Percentiles rank a stretch among this genome's conserved stretches.
These are phyloP conservation scores for Cyclotella sp. DNA, from an alignment of 108 stramenopile species.

Conservation along the genomic window DNA sequence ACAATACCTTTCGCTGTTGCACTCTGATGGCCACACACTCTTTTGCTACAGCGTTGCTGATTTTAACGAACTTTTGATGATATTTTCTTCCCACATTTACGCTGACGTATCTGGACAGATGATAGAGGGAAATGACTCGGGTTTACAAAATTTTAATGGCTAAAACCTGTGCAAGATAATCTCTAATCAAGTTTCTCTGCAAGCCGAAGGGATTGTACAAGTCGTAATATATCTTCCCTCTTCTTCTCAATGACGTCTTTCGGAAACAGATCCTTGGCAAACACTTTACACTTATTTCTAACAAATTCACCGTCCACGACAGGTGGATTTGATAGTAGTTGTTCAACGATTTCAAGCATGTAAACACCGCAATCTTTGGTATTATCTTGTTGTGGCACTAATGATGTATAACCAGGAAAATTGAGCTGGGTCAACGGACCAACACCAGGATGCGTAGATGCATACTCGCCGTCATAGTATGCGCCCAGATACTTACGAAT, in stretches of 20 bases:
- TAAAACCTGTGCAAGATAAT: not conserved
- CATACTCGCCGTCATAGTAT: slow-evolving; percentile 31
- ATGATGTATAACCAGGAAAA: slow-evolving; percentile 54
- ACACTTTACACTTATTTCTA: slow-evolving; percentile 24
- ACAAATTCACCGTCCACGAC: slow-evolving; percentile 36
- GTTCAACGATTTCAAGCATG: slow-evolving; percentile 52
- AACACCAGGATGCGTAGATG: slow-evolving; percentile 18
- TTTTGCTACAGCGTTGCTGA: not conserved
- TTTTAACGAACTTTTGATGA: too few relatives aligned
- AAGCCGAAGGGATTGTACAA: slow-evolving; percentile 21
- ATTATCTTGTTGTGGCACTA: slow-evolving; percentile 61
- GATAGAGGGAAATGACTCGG: not conserved
- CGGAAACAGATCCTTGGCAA: slow-evolving; percentile 35
- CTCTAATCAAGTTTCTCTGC: slow-evolving; percentile 2
- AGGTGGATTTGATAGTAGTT: slow-evolving; percentile 28
- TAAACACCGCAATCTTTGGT: slow-evolving; percentile 74
- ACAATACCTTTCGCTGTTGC: too few relatives aligned
- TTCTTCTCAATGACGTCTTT: slow-evolving; percentile 40
- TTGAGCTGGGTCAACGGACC: slow-evolving; percentile 15
- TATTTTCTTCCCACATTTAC: too few relatives aligned
- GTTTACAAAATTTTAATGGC: not conserved
- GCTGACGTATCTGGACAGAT: too few relatives aligned
- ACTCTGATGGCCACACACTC: not conserved
- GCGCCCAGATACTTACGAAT: slow-evolving; percentile 52
- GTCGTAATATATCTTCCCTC: slow-evolving; percentile 41